Base-by-base conservation (phyloP, 208 protist genomes). In the Trypanosoma conorhini region DNA sequence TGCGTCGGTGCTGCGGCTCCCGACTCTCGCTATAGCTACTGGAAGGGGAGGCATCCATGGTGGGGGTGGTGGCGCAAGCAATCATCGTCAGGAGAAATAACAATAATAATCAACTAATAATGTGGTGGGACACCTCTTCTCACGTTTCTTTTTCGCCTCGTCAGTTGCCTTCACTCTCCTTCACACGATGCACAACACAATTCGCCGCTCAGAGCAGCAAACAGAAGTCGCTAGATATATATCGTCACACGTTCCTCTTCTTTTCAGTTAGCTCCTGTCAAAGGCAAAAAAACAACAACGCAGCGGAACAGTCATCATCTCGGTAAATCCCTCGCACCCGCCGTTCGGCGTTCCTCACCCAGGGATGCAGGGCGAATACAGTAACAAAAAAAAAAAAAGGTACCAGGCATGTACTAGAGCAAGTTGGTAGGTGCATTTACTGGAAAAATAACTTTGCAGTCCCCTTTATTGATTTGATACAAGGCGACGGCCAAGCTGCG, bases 401-500 rank as follows among this genome's bases (percentile, higher is more conserved):
- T 22, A 52, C 21, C 9, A 52, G 21, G 3, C 22, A 10, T 10
- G 19, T 1, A 28, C 50, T 1, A 54, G 19, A 10, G 50, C n/a
- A 10, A 54, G 3, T 24, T 7, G 19, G 26, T 5, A 54, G n/a
- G 0, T 54, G 22, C 50, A 54, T 24, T 24, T 28, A 4, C 50
- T 54, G 19, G 50, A 9, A 26, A 24, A 54, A 54, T 9, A 9
- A 26, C 22, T 58, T 62, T 58, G 28, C 31, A 59, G 5, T 42
- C 5, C 28, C 3, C 24, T 58, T 56, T 59, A 22, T 1, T 21
- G n/a, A n/a, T 40, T 54, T 24, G 8, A 3, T 66, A 35, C 5
- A 17, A 2, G 19, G 3, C 38, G 38, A 28, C 26, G 55, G 35
- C 44, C 26, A 63, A 80, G 67, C 2, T 74, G 66, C 26, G 75